Percentiles rank a stretch among this genome's conserved stretches.
Evolutionary conservation across 495 filamentous ascomycete species (phyloP).

Genomic region (Penicillium chermesinum): DNA sequence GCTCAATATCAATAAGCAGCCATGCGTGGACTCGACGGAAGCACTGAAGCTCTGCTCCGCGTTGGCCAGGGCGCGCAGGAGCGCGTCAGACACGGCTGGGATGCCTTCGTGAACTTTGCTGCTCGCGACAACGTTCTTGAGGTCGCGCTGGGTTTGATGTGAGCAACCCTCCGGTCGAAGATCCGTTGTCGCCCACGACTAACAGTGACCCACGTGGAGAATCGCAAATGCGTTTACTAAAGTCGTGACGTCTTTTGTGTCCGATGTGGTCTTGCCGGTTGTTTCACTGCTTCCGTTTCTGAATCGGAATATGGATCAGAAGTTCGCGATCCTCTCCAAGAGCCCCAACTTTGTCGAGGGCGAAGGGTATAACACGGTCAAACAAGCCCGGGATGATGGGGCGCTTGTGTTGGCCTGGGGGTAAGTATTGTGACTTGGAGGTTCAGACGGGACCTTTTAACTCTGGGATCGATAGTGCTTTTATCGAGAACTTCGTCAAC

Average conservation of each 20-base stretch:
- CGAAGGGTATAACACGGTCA: conserved; percentile 61
- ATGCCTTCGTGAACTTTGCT: conserved; percentile 65
- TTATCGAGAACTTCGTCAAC: conserved; percentile 61
- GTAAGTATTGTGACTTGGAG: conserved; percentile 29
- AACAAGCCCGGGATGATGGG: conserved; percentile 63
- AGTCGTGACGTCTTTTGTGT: conserved; percentile 67
- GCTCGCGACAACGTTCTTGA: conserved; percentile 71
- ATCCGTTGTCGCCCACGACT: not conserved
- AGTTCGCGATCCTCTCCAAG: conserved; percentile 60
- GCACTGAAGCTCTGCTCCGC: conserved; percentile 17
- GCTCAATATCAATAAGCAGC: not conserved
- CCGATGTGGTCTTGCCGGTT: conserved; percentile 64
- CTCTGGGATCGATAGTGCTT: conserved; percentile 39
- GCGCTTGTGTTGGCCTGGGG: conserved; percentile 69
- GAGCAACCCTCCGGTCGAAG: conserved; percentile 7
- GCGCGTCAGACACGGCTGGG: conserved; percentile 42
- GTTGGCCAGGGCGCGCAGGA: conserved; percentile 30
- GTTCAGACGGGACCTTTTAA: no score
- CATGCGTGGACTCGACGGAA: conserved; percentile 34
- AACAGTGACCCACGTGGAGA: conserved; percentile 29
- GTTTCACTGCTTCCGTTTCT: conserved; percentile 64
- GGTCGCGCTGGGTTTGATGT: conserved; percentile 73
- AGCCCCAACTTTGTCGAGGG: conserved; percentile 46
- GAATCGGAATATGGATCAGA: conserved; percentile 67
- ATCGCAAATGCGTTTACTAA: conserved; percentile 68